Conservation (phyloP, 306 rosid genomes). For the Gynostemma pentaphyllum region DNA sequence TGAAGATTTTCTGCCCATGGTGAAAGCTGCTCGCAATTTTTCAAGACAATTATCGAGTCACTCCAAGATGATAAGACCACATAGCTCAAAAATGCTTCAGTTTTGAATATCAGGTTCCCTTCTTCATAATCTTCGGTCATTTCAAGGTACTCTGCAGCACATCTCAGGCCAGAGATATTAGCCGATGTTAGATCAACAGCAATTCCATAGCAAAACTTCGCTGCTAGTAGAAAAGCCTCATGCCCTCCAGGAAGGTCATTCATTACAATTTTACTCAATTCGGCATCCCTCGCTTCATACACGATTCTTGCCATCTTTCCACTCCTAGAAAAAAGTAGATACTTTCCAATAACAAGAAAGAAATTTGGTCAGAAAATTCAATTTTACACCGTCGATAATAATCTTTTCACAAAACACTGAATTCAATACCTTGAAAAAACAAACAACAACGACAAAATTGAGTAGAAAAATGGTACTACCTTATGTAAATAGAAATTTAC, state of each 20-base stretch:
- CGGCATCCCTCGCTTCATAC: conserved; percentile 52
- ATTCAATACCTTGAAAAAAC: not conserved
- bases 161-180: conserved; percentile 87
- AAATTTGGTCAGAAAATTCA: not conserved
- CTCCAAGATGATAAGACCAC: conserved; percentile 95
- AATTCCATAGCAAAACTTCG: conserved; percentile 85
- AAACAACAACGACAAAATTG: not conserved
- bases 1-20: conserved; percentile 98
- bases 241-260: conserved; percentile 84
- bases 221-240: conserved; percentile 76
- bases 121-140: conserved; percentile 97
- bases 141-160: conserved; percentile 90
- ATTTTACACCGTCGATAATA: no score
- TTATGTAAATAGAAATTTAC: conserved; percentile 69
- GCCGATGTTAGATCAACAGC: conserved; percentile 87
- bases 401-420: not conserved
- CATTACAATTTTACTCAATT: conserved; percentile 49
- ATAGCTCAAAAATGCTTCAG: conserved; percentile 95
- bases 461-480: conserved; percentile 32
- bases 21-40: conserved; percentile 80
- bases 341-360: conserved; percentile 32
- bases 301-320: conserved; percentile 77
- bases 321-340: conserved; percentile 77
- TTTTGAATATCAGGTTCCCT: conserved; percentile 93
- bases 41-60: conserved; percentile 83